Percentiles rank a stretch among this genome's conserved stretches.
phyloP scores from a whole-genome alignment of 345 rosid genomes.

The Acer campestre region DNA sequence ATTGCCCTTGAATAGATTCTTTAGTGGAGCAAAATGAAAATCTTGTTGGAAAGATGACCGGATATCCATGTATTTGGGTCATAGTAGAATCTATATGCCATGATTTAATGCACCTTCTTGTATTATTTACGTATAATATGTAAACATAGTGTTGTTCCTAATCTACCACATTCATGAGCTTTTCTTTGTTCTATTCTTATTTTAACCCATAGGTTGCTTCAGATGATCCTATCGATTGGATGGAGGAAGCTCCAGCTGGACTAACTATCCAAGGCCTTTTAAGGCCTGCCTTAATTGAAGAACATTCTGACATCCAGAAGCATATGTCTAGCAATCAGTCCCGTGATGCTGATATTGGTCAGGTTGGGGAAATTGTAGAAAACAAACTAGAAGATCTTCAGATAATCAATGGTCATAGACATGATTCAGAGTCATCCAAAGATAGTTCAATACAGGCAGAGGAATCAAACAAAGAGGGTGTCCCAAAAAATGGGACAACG shows the following conservation, averaged over 20 bases:
- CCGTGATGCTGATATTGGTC: constrained; percentile 29
- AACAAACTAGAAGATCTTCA: constrained; percentile 42
- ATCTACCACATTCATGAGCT: background rate
- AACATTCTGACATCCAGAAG: constrained; percentile 67
- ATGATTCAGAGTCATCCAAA: constrained; percentile 31
- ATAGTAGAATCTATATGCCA: background rate
- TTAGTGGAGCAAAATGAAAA: constrained; percentile 3
- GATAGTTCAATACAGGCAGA: constrained; percentile 38
- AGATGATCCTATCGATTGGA: constrained; percentile 81
- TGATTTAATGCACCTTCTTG: constrained; percentile 7
- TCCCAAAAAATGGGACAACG: constrained; percentile 43
- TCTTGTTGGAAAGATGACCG: background rate
- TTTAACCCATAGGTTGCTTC: constrained; percentile 59
- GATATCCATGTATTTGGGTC: constrained; percentile 1
- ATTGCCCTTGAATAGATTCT: constrained; percentile 8
- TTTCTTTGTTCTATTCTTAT: constrained; percentile 22
- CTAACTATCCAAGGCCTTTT: constrained; percentile 81
- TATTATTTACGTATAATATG: background rate
- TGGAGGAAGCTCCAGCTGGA: constrained; percentile 91
- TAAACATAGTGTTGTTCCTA: background rate
- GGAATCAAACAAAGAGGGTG: constrained; percentile 43
- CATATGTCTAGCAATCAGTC: constrained; percentile 46
- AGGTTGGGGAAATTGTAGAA: constrained; percentile 35
- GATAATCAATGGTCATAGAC: constrained; percentile 44
- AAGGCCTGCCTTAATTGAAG: constrained; percentile 75